Conservation (phyloP, 306 rosid genomes). For the Prunus mongolica region DNA sequence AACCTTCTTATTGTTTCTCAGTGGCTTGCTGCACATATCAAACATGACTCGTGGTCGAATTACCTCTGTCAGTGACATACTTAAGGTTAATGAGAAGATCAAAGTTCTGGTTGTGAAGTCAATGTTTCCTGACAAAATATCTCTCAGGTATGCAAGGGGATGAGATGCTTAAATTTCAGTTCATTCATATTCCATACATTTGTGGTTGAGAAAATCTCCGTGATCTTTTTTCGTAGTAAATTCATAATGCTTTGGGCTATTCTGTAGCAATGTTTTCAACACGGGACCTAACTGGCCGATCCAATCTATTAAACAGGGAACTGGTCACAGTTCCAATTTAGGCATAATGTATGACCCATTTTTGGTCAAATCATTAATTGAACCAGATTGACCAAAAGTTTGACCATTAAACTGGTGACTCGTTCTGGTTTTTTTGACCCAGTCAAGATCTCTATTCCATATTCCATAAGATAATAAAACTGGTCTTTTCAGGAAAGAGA, state of each 20-base stretch:
- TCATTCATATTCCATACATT: background rate
- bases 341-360: background rate
- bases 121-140: constrained; percentile 77
- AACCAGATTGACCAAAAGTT: background rate
- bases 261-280: background rate
- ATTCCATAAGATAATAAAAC: background rate
- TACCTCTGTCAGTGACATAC: constrained; percentile 66
- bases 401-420: background rate
- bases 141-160: constrained; percentile 58
- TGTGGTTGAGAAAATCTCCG: background rate
- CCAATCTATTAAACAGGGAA: background rate
- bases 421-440: background rate
- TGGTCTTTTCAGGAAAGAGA: background rate
- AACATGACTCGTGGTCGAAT: constrained; percentile 64
- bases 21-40: constrained; percentile 93
- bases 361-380: background rate
- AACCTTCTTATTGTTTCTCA: constrained; percentile 37
- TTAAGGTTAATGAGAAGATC: constrained; percentile 65
- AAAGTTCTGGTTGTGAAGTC: constrained; percentile 88
- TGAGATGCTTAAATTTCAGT: background rate
- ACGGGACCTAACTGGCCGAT: background rate
- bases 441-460: background rate
- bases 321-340: background rate
- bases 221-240: background rate
- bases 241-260: background rate